Evolutionary conservation across 768 basidiomycete genomes (phyloP), one percentile per base, ranked within the genome.

Genomic region (Brasilioporus rufonigricans): DNA sequence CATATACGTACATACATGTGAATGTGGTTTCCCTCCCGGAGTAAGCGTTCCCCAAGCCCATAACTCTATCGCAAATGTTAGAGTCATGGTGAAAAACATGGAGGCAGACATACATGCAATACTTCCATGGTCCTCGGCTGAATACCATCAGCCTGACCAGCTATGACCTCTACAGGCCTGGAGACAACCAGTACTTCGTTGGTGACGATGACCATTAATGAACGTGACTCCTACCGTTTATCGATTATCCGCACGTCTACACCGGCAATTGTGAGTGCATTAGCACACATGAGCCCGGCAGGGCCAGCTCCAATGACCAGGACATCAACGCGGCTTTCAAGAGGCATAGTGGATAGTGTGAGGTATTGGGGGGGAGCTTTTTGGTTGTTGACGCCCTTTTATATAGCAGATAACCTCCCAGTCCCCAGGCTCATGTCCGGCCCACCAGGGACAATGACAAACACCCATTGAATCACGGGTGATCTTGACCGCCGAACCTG

Each of bases 281-380:
- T 84, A 24, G 81, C 81, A 55, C 83, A 85, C 86, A 91, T 88
- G 4, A 89, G 66, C 3, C 89, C 82, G 7, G 77, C 73, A 4
- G 79, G 80, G 51, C 78, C 80, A 61, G 80, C 79, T 14, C 79
- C 79, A 26, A 80, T 65, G 50, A 80, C 60, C 55, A 80, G 66
- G 29, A 81, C 80, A 56, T 81, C 80, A 18, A 77, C 74, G 2
- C 71, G 61, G 39, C 41, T 70, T 56, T 72, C 61, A 12, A 44
- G 41, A 48, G 61, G 40, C 67, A 70, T 70, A 32, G 23, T 27
- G 19, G 19, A 29, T 29, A 40, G 32, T 41, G 21, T 24, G 21
- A 4, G 40, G 24, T 41, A 7, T 5, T 41, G 40, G 40, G 40
- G 5, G 14, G 4, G 40, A 24, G 23, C 5, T 14, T 24, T 13